Percentiles rank a stretch among this genome's conserved stretches.
Evolutionary conservation across 768 basidiomycete genomes (phyloP).

Genomic region (Hygrophorus russula): DNA sequence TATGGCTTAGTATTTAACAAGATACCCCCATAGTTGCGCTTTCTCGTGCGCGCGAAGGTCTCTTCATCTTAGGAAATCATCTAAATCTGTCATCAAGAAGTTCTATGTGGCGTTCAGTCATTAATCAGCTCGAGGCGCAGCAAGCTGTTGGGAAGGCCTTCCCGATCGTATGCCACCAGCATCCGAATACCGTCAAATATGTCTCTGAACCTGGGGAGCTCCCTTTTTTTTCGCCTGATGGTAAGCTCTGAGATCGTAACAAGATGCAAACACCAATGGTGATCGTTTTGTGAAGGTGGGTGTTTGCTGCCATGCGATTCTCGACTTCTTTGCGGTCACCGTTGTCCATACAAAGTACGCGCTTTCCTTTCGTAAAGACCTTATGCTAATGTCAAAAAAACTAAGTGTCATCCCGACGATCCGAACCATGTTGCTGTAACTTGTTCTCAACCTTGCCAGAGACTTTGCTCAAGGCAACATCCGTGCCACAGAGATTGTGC

Average conservation of each 20-base stretch:
- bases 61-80: conserved; percentile 66
- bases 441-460: conserved; percentile 38
- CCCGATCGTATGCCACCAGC: conserved; percentile 46
- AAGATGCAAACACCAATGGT: background rate
- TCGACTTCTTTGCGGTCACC: conserved; percentile 49
- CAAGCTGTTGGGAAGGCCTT: conserved; percentile 39
- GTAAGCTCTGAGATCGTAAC: conserved; percentile 20
- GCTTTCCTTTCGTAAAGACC: background rate
- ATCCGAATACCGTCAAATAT: conserved; percentile 29
- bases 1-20: background rate
- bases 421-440: conserved; percentile 35
- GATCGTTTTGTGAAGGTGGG: conserved; percentile 30
- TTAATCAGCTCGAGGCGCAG: conserved; percentile 42
- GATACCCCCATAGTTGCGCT: conserved; percentile 40
- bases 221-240: conserved; percentile 41
- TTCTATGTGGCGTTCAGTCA: conserved; percentile 44
- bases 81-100: conserved; percentile 37
- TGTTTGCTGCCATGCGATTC: conserved; percentile 47
- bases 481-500: conserved; percentile 47
- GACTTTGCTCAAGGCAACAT: conserved; percentile 43
- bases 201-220: conserved; percentile 44
- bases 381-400: background rate
- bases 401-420: conserved; percentile 53
- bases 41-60: conserved; percentile 62
- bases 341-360: conserved; percentile 48